Evolutionary conservation across 257 asterid genomes (phyloP).

Genomic region (Schizonepeta tenuifolia): DNA sequence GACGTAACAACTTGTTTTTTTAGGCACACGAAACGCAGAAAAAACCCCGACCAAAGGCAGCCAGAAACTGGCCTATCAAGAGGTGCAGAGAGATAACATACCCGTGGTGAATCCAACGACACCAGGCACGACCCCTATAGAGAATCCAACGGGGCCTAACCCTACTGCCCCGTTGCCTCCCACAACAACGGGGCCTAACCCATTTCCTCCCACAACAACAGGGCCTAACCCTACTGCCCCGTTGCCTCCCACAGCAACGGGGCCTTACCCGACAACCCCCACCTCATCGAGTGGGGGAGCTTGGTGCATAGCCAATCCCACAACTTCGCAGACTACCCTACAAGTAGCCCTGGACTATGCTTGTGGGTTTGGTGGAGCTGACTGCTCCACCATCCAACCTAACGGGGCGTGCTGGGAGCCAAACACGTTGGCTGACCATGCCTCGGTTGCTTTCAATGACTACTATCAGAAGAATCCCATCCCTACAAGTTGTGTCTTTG

Average conservation of each 20-base stretch:
- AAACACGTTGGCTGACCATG: constrained; percentile 59
- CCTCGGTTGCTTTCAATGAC: constrained; percentile 67
- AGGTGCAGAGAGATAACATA: constrained; percentile 43
- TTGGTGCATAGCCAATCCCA: constrained; percentile 62
- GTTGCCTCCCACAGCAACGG: constrained; percentile 21
- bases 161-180: constrained; percentile 8
- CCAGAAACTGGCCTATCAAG: constrained; percentile 39
- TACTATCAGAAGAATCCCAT: constrained; percentile 70
- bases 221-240: constrained; percentile 29
- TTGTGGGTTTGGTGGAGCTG: constrained; percentile 81
- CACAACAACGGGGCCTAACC: constrained; percentile 31
- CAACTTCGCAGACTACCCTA: constrained; percentile 59
- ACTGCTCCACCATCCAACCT: constrained; percentile 66
- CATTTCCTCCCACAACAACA: constrained; percentile 41
- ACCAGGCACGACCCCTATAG: constrained; percentile 39
- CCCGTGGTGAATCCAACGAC: constrained; percentile 47
- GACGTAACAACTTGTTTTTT: constrained; percentile 17
- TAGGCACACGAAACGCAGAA: constrained; percentile 51
- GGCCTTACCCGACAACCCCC: constrained; percentile 37
- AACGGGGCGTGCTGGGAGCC: constrained; percentile 67
- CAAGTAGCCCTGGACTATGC: constrained; percentile 87
- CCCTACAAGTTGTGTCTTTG: constrained; percentile 64
- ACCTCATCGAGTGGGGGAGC: constrained; percentile 55
- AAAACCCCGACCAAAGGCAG: constrained; percentile 34
- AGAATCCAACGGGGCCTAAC: constrained; percentile 34